Evolutionary conservation across 208 protist genomes (phyloP), one percentile per base, ranked within the genome.

Genomic region (Crithidia bombi): DNA sequence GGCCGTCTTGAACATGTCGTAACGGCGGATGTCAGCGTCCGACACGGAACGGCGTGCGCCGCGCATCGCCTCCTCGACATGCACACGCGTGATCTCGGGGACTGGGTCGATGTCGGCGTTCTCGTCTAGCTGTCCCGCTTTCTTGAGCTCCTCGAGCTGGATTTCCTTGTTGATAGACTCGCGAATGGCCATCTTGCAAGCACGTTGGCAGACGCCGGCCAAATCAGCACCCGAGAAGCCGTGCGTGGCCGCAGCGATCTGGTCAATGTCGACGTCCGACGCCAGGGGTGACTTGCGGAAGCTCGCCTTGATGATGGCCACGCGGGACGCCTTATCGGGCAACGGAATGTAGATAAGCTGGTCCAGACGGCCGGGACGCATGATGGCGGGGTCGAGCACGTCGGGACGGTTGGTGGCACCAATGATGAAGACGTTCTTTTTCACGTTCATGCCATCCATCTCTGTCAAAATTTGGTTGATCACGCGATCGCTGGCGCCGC

Each of bases 391-490:
- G 90, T 99, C 99, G 64, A 99, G 94, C 66, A 99, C 99, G 77
- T 99, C 99, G 25, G 99, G 99, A 32, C 99, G 87, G 90, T 99
- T 99, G n/a, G 99, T 99, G 12, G 99, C 99, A 64, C 99, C 99
- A 84, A 99, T 99, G 81, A 99, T 98, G 84, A 99, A 99, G 43
- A 99, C 98, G 69, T 98, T 99, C 97, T 99, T 99, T 85, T 99
- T 99, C 17, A 87, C 83, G 74, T 93, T 95, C 88, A 99, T 98
- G 70, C 99, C 99, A 81, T 99, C 99, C 98, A 99, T 99, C 89
- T 99, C 99, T n/a, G 99, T 99, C 23, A 99, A 91, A 46, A 99
- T 96, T 87, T 99, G 99, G 92, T 99, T 99, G 83, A 99, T 99
- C 17, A 99, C 99, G 73, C 99, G 97, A 77, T 99, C 99, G 76